Percentiles rank a stretch among this genome's conserved stretches.
Conservation (phyloP, 495 filamentous ascomycete species). For the Penicillium riverlandense region DNA sequence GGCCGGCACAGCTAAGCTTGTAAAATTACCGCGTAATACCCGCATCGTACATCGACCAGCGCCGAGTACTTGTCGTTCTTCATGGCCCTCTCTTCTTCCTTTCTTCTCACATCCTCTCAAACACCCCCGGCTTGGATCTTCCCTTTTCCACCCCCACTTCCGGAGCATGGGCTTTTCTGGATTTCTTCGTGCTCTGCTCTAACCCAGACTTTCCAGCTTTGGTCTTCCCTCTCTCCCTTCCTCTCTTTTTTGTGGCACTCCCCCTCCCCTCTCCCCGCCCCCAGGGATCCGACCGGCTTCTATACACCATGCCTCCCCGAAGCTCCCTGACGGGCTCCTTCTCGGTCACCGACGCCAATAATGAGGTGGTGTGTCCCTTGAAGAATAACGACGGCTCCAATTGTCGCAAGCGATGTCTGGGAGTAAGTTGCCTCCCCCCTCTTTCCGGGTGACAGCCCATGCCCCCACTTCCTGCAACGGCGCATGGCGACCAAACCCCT, state of each 20-base stretch:
- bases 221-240: background rate
- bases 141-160: slow-evolving; percentile 9
- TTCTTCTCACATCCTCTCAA: background rate
- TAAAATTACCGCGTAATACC: slow-evolving; percentile 13
- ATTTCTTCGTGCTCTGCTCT: slow-evolving; percentile 2
- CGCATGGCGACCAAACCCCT: too few relatives aligned
- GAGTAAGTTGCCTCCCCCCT: slow-evolving; percentile 58
- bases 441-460: slow-evolving; percentile 1
- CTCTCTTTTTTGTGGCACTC: slow-evolving; percentile 1
- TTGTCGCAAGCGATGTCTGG: slow-evolving; percentile 95
- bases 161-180: slow-evolving; percentile 8
- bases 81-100: background rate
- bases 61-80: too few relatives aligned
- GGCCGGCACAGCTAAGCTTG: background rate
- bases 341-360: slow-evolving; percentile 83
- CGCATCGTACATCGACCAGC: background rate
- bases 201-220: slow-evolving; percentile 2
- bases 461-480: slow-evolving; percentile 3
- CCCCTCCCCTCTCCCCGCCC: slow-evolving; percentile 1
- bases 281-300: slow-evolving; percentile 22
- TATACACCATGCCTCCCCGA: slow-evolving; percentile 75
- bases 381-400: slow-evolving; percentile 93
- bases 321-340: slow-evolving; percentile 84
- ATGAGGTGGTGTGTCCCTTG: slow-evolving; percentile 95
- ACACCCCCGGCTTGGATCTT: slow-evolving; percentile 1